Base-by-base conservation (phyloP, 257 asterid species). In the Solanum gracilifrons region DNA sequence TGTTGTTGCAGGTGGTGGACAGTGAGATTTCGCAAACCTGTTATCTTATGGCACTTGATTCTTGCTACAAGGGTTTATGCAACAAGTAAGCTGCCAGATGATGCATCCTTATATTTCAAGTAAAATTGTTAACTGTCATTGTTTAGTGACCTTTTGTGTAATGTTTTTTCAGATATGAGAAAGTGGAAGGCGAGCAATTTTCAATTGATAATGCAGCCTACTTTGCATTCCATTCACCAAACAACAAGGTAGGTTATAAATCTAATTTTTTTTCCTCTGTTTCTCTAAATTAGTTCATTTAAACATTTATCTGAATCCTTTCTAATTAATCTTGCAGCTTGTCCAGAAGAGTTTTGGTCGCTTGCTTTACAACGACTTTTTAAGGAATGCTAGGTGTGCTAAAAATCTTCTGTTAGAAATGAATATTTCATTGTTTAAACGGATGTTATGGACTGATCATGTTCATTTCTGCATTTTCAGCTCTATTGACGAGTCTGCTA, bases 11-110 rank as follows among this genome's bases (percentile, higher is more conserved):
- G 99, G 98, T 97, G 89, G 99, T 97, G 73, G 99, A 97, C 86
- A 94, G 97, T 83, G 95, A 96, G 93, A 98, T 97, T 90, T 95
- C 99, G 32, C 99, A 96, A 87, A 96, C 99, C 16, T 97, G 99
- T 91, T 97, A 96, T 92, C 98, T 97, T 90, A 94, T 92, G 96
- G 99, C 99, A 21, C 95, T 97, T 33, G 99, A 97, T 94, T 91
- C 97, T 82, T 97, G 99, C 93, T 96, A 97, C 92, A 92, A 93
- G 89, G 91, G 86, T 91, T 92, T 97, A 20, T 92, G 96, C 76
- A 84, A 91, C 85, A 97, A 95, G 99, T 95, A 94, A 91, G 92
- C 82, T 87, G 33, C 85, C 68, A 39, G 41, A 2, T 58, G 13
- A 66, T 46, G 21, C 55, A 55, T 79, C 86, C 37, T 74, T n/a